A percentile compares a stretch with the other conserved stretches of the same genome.
phyloP scores from a whole-genome alignment of 768 basidiomycete genomes.

The Boletus patriciae region DNA sequence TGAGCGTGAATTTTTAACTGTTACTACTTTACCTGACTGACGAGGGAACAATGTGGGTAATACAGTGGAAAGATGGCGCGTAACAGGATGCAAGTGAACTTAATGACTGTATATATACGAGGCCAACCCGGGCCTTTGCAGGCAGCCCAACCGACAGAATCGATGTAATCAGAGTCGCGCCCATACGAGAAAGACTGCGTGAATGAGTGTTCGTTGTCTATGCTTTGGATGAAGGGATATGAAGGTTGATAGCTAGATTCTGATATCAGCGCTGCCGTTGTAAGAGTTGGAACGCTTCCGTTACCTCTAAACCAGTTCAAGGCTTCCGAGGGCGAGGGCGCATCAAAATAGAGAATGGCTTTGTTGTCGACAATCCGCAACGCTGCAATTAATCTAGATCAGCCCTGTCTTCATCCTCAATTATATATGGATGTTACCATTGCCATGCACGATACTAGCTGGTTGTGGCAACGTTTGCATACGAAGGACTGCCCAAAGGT shows the following conservation, averaged over 20 bases:
- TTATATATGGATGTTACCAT: slow-evolving; percentile 46
- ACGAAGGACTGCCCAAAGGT: slow-evolving; percentile 94
- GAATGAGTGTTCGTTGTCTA: slow-evolving; percentile 37
- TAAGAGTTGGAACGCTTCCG: slow-evolving; percentile 10
- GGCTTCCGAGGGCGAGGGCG: slow-evolving; percentile 79
- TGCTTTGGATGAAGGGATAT: slow-evolving; percentile 80
- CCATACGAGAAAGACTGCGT: slow-evolving; percentile 6
- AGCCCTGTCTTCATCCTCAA: slow-evolving; percentile 2
- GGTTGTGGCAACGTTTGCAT: slow-evolving; percentile 94
- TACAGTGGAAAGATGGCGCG: slow-evolving; percentile 36
- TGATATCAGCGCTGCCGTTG: slow-evolving; percentile 4
- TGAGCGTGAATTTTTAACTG: slow-evolving; percentile 16
- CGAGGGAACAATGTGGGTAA: slow-evolving; percentile 23
- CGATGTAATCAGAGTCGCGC: slow-evolving; percentile 4
- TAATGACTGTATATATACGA: slow-evolving; percentile 40
- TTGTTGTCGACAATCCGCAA: slow-evolving; percentile 90
- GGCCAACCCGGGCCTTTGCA: slow-evolving; percentile 23
- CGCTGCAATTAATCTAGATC: slow-evolving; percentile 41
- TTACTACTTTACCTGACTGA: slow-evolving; percentile 30
- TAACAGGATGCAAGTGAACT: slow-evolving; percentile 31
- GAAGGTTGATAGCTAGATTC: slow-evolving; percentile 75
- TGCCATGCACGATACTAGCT: slow-evolving; percentile 86
- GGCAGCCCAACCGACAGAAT: slow-evolving; percentile 11
- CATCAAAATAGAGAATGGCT: slow-evolving; percentile 87
- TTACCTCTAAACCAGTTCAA: slow-evolving; percentile 89